These are phyloP conservation scores for Fusarium penzigii DNA, from an alignment of 2,329 filamentous ascomycete genomes.

Conservation along the genomic window DNA sequence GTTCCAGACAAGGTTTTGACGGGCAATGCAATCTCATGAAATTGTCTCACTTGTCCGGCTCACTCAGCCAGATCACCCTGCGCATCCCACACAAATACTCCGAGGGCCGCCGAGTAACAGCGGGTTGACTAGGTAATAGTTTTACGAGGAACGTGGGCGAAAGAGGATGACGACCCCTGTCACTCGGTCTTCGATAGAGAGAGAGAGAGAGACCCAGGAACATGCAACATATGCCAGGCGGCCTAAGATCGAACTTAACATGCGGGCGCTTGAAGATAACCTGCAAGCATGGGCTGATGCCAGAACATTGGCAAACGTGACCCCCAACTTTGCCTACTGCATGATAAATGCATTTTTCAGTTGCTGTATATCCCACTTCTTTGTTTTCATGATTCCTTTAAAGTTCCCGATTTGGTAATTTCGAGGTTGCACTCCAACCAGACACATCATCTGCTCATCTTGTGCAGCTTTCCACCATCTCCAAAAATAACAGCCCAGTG, in stretches of 20 bases:
- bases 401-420: too few relatives aligned
- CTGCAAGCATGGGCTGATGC: not conserved
- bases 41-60: not conserved
- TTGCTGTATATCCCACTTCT: not conserved
- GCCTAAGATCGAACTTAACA: not conserved
- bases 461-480: too few relatives aligned
- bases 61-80: not conserved
- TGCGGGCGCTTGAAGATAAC: not conserved
- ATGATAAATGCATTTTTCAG: not conserved
- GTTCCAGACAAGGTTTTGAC: not conserved
- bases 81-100: not conserved
- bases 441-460: too few relatives aligned
- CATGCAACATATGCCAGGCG: not conserved
- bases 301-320: not conserved
- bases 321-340: not conserved
- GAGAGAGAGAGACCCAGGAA: not conserved
- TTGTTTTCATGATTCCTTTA: too few relatives aligned
- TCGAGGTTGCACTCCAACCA: too few relatives aligned
- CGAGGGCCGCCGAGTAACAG: not conserved
- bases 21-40: not conserved
- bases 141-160: too few relatives aligned
- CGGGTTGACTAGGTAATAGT: not conserved
- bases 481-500: too few relatives aligned
- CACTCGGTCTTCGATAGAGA: not conserved
- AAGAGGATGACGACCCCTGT: too few relatives aligned